These are phyloP conservation scores for Pichia sp. DNA, from an alignment of 1,139 yeast species.

Conservation along the genomic window DNA sequence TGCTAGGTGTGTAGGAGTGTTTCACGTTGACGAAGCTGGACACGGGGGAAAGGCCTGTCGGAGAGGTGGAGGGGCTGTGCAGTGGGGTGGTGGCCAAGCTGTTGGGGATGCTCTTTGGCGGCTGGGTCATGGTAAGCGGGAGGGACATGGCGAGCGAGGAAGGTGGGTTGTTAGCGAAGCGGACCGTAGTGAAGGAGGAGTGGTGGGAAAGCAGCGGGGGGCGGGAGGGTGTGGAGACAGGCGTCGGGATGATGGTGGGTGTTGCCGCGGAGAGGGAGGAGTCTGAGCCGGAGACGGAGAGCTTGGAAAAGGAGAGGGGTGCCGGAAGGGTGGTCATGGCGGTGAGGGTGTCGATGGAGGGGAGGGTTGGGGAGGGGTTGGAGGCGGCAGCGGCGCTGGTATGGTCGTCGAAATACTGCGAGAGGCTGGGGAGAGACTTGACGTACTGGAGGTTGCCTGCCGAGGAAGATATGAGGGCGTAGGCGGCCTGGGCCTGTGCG, in stretches of 20 bases:
- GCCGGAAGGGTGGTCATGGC: conserved; percentile 16
- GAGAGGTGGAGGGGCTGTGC: conserved; percentile 11
- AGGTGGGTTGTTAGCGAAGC: conserved; percentile 1
- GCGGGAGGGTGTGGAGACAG: not conserved
- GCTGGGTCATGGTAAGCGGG: not conserved
- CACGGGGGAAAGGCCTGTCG: conserved; percentile 8
- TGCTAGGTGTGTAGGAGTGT: not conserved
- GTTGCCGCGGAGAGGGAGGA: not conserved
- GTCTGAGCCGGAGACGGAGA: conserved; percentile 1
- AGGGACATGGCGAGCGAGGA: not conserved
- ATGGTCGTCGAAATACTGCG: conserved; percentile 45
- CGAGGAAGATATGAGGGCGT: conserved; percentile 20
- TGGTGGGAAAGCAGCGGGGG: not conserved
- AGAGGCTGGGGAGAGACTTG: conserved; percentile 60
- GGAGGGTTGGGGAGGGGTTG: conserved; percentile 1
- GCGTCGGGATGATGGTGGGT: not conserved
- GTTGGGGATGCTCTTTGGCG: conserved; percentile 2
- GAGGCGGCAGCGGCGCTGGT: not conserved
- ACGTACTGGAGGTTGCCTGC: conserved; percentile 40
- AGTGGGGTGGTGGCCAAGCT: conserved; percentile 8
- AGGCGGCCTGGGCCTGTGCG: conserved; percentile 24
- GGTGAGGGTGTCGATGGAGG: conserved; percentile 14
- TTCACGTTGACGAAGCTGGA: conserved; percentile 7
- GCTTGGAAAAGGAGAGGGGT: conserved; percentile 7
- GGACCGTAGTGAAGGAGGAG: conserved; percentile 1